These are phyloP conservation scores for Rubus parviflorus DNA, from an alignment of 306 rosid species.

Conservation along the genomic window DNA sequence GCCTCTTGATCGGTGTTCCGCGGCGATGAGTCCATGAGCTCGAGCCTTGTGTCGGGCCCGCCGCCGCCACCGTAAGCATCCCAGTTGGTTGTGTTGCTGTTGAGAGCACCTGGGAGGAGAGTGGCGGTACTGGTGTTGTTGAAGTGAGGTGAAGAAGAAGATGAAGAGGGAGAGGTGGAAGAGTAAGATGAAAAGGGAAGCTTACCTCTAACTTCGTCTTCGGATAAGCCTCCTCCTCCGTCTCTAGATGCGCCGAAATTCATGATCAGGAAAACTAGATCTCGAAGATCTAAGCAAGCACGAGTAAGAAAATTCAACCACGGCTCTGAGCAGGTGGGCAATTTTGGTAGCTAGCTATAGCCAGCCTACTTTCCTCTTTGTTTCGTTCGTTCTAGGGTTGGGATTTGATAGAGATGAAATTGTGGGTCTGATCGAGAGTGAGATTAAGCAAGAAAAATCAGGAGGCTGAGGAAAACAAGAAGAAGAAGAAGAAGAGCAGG, in stretches of 20 bases:
- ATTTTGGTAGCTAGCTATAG: constrained; percentile 8
- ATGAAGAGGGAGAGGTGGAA: constrained; percentile 14
- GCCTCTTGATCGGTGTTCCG: not conserved
- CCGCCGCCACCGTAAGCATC: not conserved
- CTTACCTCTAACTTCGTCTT: constrained; percentile 19
- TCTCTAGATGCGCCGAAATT: constrained; percentile 30
- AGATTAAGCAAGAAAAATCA: not conserved
- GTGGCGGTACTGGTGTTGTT: not conserved
- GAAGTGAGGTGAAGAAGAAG: constrained; percentile 9
- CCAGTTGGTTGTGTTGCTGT: not conserved
- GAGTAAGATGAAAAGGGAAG: constrained; percentile 22
- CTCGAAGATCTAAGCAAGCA: constrained; percentile 21
- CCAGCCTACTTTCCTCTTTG: constrained; percentile 2
- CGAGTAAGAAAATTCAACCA: not conserved
- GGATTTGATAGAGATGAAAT: not conserved
- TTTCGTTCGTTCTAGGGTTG: not conserved
- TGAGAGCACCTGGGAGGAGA: not conserved
- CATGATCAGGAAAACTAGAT: constrained; percentile 32
- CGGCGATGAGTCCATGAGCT: constrained; percentile 34
- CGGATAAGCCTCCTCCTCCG: constrained; percentile 11
- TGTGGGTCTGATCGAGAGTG: not conserved
- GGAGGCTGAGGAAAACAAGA: not conserved
- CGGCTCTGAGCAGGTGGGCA: constrained; percentile 7
- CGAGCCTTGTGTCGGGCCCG: constrained; percentile 30
- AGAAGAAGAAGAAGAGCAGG: not conserved